phyloP scores from a whole-genome alignment of 257 asterid genomes.

The Solanum dulcamara region DNA sequence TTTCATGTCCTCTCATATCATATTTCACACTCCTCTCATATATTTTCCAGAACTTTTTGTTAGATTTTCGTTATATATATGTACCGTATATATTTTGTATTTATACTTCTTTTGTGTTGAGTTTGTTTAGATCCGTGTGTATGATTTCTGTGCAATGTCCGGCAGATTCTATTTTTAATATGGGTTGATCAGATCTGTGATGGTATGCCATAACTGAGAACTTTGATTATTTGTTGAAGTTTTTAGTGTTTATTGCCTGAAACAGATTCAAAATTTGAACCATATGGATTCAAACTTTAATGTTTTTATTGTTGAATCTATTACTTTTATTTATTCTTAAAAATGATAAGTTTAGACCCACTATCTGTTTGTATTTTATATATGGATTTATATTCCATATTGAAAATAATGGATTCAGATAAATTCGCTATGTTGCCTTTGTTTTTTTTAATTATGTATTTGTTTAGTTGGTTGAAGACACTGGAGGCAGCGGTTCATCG shows the following conservation, averaged over 20 bases:
- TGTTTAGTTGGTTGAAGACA: neutral
- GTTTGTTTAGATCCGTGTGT: neutral
- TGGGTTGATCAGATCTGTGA: neutral
- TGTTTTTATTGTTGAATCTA: too few species aligned
- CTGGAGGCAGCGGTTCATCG: slow-evolving; percentile 7
- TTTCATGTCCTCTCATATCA: too few species aligned
- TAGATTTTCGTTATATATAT: neutral
- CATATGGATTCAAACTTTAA: too few species aligned
- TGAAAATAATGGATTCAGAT: neutral
- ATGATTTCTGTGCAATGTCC: neutral
- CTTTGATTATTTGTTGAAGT: neutral
- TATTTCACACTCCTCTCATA: too few species aligned
- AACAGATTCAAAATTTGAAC: too few species aligned
- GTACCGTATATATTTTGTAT: neutral
- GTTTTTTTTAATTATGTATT: neutral
- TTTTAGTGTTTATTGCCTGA: neutral
- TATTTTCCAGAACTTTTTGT: too few species aligned
- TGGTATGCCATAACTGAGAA: neutral
- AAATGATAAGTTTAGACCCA: neutral
- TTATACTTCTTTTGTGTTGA: neutral
- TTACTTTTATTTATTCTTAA: too few species aligned
- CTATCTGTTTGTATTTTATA: neutral
- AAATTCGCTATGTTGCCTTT: neutral
- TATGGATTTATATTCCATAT: neutral
- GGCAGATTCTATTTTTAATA: neutral